Conservation (phyloP, 2,329 filamentous ascomycete species). For the Diaporthe sp. region DNA sequence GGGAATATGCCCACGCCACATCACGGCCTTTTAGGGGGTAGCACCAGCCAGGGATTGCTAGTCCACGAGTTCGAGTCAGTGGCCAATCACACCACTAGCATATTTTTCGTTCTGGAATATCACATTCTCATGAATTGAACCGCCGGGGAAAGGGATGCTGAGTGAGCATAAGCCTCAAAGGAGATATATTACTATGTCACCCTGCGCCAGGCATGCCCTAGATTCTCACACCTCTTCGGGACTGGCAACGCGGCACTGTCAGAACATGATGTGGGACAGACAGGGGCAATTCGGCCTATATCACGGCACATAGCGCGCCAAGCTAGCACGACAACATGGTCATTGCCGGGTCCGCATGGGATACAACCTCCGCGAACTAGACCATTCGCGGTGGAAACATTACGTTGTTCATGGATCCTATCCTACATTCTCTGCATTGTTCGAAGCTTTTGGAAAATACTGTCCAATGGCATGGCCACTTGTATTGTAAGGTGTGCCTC, state of each 20-base stretch:
- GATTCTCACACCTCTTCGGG: neutral
- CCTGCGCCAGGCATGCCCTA: neutral
- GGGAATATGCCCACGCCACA: conserved; percentile 7
- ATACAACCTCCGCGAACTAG: neutral
- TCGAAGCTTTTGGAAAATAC: neutral
- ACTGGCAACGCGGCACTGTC: neutral
- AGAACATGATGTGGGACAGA: neutral
- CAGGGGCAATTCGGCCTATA: neutral
- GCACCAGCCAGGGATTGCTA: conserved; percentile 7
- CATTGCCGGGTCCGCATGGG: neutral
- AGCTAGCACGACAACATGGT: neutral
- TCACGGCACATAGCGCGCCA: conserved; percentile 4
- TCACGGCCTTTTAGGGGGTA: neutral
- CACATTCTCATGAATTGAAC: neutral
- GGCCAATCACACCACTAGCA: neutral
- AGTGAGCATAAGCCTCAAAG: conserved; percentile 8
- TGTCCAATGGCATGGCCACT: neutral
- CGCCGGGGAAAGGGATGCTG: neutral
- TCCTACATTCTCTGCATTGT: neutral
- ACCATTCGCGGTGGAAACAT: neutral
- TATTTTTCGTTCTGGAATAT: neutral
- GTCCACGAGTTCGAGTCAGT: neutral
- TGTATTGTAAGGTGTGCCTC: neutral
- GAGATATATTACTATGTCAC: neutral
- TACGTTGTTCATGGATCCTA: neutral